A percentile compares a stretch with the other conserved stretches of the same genome.
Evolutionary conservation across 2,329 filamentous ascomycete genomes (phyloP).

Genomic region (Colletotrichum tropicicola): DNA sequence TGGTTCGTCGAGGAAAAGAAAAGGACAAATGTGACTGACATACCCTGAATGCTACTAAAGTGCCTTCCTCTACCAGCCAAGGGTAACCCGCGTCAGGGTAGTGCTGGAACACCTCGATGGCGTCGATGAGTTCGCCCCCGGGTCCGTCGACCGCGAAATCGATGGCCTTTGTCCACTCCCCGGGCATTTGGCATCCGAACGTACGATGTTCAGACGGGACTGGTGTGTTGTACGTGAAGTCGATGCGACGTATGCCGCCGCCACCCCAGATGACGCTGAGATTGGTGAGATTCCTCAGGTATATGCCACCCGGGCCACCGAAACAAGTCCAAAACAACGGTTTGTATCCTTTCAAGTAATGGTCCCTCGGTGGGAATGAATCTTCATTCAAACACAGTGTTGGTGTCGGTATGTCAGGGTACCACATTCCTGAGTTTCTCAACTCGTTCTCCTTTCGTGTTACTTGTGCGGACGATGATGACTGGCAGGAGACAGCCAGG

Average conservation of each 20-base stretch:
- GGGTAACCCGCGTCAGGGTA: not conserved
- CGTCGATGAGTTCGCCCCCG: not conserved
- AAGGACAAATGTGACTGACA: not conserved
- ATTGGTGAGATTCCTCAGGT: not conserved
- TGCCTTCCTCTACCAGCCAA: not conserved
- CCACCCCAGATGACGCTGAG: not conserved
- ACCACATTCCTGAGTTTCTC: not conserved
- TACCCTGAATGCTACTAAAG: not conserved
- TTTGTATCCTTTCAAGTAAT: not conserved
- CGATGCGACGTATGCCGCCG: not conserved
- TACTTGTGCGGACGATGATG: not conserved
- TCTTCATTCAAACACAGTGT: not conserved
- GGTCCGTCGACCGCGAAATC: not conserved
- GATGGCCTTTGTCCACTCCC: not conserved
- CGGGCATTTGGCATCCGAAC: not conserved
- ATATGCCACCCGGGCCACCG: not conserved
- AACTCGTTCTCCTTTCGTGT: not conserved
- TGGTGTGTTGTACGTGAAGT: not conserved
- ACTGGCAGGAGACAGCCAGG: not conserved
- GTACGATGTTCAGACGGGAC: not conserved
- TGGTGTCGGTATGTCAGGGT: not conserved
- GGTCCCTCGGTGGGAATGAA: not conserved
- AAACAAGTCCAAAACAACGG: not conserved
- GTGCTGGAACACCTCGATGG: not conserved
- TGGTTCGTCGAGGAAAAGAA: not conserved